Base-by-base conservation (phyloP, 2,329 filamentous ascomycete genomes). In the Hymenoscyphus occultus region DNA sequence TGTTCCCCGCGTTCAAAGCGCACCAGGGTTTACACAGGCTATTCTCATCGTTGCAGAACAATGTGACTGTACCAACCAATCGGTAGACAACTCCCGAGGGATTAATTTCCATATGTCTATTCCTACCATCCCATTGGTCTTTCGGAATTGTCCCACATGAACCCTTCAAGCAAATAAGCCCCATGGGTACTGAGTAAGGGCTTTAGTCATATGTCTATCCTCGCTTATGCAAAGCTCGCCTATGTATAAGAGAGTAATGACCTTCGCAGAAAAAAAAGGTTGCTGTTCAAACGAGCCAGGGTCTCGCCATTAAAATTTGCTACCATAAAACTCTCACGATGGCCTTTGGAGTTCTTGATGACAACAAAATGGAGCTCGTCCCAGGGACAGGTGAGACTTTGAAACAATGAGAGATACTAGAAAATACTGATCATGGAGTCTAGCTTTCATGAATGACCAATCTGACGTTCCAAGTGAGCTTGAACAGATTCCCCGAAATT, bases 341-440 rank as follows among this genome's bases (percentile, higher is more conserved):
- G 81, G 77, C 78, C 67, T 82, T 80, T 73, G 80, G 81, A 64
- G 81, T 82, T 48, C 72, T 82, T 10, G 80, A 82, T 59, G 77
- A 78, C 63, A 76, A 76, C 63, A 74, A 78, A 65, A 77, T 79
- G 77, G 79, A 79, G 67, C 71, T 77, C 67, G 80, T 82, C 63
- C 81, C 81, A 63, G 81, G 81, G 64, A 83, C 81, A 68, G 80
- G 79, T 80, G 76, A 60, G 74, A 62, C 14, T 9, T 16, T 60
- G 13, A 10, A 28, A 48, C 19, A 40, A 14, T 14, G 22, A 19
- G 7, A 28, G 1, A 39, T 13, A 39, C 45, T 31, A 31, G 39
- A 14, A 32, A 13, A 45, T 28, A 19, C 14, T 32, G 16, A 48
- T 42, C 59, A 7, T 2, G 9, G 3, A 28, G 39, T 56, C 60